Evolutionary conservation across 352 stramenopile genomes (phyloP).

Genomic region (Pythium phragmitis): DNA sequence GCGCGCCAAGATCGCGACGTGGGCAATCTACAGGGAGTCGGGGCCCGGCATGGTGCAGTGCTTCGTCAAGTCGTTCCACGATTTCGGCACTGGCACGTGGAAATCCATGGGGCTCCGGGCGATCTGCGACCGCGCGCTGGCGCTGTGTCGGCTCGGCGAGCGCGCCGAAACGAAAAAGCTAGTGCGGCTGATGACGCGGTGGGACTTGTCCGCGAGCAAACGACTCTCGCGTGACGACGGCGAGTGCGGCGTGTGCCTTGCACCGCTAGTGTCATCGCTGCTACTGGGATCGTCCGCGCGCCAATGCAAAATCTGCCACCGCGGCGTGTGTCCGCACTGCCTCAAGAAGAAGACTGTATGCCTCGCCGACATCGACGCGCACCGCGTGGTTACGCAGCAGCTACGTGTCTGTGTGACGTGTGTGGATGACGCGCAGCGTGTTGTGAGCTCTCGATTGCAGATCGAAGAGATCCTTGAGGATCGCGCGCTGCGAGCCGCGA

Average conservation of each 20-base stretch:
- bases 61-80: constrained; percentile 27
- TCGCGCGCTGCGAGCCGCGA: background rate
- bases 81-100: constrained; percentile 18
- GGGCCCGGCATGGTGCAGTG: constrained; percentile 22
- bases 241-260: constrained; percentile 20
- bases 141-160: constrained; percentile 8
- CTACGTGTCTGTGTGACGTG: constrained; percentile 13
- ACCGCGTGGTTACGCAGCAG: constrained; percentile 2
- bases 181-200: background rate
- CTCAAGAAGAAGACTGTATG: constrained; percentile 17
- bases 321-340: constrained; percentile 17
- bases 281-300: constrained; percentile 10
- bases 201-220: background rate
- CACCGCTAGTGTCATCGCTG: constrained; percentile 4
- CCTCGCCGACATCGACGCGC: constrained; percentile 7
- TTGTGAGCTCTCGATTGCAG: constrained; percentile 1
- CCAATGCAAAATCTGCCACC: constrained; percentile 11
- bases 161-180: constrained; percentile 19
- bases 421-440: background rate
- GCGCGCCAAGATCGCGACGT: constrained; percentile 19
- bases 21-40: constrained; percentile 22
- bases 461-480: constrained; percentile 5
- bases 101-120: constrained; percentile 4
- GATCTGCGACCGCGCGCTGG: constrained; percentile 10
- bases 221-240: background rate